Conservation (phyloP, 768 basidiomycete genomes). For the Scleroderma citrinum region DNA sequence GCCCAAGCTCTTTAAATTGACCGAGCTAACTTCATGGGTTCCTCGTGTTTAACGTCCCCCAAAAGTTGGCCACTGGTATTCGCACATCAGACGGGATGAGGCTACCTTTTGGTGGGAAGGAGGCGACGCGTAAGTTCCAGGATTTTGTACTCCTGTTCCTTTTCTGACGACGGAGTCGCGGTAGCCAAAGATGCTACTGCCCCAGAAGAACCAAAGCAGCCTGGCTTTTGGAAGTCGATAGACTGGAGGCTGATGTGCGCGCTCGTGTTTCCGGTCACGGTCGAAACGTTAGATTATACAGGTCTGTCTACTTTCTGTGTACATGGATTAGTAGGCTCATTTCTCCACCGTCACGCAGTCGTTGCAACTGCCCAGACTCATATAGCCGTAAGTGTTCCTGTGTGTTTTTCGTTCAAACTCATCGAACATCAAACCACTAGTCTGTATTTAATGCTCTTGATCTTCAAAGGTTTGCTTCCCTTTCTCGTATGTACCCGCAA, state of each 20-base stretch:
- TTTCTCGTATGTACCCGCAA: neutral
- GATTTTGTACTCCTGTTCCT: neutral
- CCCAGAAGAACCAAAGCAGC: neutral
- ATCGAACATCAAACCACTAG: slow-evolving; percentile 6
- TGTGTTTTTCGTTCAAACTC: neutral
- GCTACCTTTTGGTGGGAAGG: too few species aligned
- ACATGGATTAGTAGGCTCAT: neutral
- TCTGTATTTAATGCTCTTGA: slow-evolving; percentile 25
- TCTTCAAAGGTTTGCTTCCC: slow-evolving; percentile 17
- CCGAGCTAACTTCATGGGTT: too few species aligned
- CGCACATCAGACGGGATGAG: too few species aligned
- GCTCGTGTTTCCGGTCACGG: slow-evolving; percentile 36
- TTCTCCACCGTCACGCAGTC: slow-evolving; percentile 21
- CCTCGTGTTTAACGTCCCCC: too few species aligned
- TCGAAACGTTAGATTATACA: slow-evolving; percentile 34
- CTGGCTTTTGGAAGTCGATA: slow-evolving; percentile 22
- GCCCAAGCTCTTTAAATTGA: too few species aligned
- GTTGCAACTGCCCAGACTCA: slow-evolving; percentile 48
- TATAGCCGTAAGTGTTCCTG: slow-evolving; percentile 36
- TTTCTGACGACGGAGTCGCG: neutral
- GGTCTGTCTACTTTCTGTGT: slow-evolving; percentile 6
- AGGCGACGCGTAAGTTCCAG: neutral
- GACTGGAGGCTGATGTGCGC: slow-evolving; percentile 29
- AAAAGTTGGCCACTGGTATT: too few species aligned
- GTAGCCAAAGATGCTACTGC: neutral